Percentiles rank a stretch among this genome's conserved stretches.
These are phyloP conservation scores for Lactarius tabidus DNA, from an alignment of 768 basidiomycete species.

Conservation along the genomic window DNA sequence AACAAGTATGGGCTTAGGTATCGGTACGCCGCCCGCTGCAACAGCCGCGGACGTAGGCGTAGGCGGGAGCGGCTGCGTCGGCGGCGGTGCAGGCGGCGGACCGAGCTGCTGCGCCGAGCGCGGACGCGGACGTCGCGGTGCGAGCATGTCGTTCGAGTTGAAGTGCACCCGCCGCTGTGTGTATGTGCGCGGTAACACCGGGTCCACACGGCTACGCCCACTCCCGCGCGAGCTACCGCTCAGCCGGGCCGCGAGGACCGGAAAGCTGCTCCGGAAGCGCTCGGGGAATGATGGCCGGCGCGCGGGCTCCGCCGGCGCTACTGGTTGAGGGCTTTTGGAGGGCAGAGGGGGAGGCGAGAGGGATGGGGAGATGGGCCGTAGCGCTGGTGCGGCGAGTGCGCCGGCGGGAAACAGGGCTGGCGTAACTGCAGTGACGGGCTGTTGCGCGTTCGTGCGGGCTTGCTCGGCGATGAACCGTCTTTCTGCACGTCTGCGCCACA, in stretches of 20 bases:
- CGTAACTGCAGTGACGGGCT: neutral
- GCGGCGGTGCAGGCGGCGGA: neutral
- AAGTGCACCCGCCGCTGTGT: neutral
- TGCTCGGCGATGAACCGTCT: neutral
- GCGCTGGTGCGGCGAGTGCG: neutral
- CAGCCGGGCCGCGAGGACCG: neutral
- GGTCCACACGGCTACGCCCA: slow-evolving; percentile 11
- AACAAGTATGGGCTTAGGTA: too few relatives aligned
- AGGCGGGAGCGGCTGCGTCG: neutral
- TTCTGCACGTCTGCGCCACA: neutral
- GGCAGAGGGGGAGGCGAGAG: neutral
- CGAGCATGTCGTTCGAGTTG: slow-evolving; percentile 17
- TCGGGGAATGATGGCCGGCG: neutral
- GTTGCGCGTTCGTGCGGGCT: neutral
- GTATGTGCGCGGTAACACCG: slow-evolving; percentile 1
- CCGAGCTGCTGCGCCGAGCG: neutral
- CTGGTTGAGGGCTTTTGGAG: neutral
- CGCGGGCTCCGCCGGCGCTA: neutral
- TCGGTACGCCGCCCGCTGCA: too few relatives aligned
- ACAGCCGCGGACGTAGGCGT: neutral
- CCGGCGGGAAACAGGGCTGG: neutral
- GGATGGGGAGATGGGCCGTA: neutral
- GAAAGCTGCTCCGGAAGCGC: neutral
- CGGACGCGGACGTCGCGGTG: slow-evolving; percentile 1
- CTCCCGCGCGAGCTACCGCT: neutral